Percentiles rank a stretch among this genome's conserved stretches.
phyloP scores from a whole-genome alignment of 192 early-diverging fungal genomes.

The Dimargaris xerosporica region DNA sequence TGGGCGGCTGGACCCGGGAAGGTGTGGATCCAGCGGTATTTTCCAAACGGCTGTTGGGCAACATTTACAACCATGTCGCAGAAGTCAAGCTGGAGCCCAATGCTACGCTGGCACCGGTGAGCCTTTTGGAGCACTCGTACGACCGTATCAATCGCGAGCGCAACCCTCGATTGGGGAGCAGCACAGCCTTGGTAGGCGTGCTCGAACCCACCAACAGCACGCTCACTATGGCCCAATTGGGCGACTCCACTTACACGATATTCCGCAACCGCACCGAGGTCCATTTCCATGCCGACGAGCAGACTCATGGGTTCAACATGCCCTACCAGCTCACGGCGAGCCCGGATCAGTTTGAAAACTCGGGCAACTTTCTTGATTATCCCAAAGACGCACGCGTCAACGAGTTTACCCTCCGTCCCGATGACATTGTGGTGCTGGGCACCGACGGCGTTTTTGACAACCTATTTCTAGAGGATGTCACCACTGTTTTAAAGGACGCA shows the following conservation, averaged over 20 bases:
- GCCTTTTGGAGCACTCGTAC: not conserved
- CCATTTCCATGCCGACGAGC: not conserved
- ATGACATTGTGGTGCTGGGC: not conserved
- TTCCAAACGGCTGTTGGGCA: not conserved
- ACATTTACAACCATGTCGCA: not conserved
- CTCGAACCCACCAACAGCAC: not conserved
- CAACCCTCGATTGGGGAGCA: not conserved
- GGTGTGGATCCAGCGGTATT: slow-evolving; percentile 8
- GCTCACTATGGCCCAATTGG: not conserved
- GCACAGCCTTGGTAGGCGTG: not conserved
- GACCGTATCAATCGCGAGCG: not conserved
- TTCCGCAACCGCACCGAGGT: not conserved
- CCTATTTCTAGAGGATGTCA: not conserved
- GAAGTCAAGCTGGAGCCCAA: too few species aligned
- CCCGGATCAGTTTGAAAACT: not conserved
- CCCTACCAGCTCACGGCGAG: slow-evolving; percentile 6
- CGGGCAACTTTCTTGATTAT: not conserved
- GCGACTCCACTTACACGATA: not conserved
- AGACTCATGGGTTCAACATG: slow-evolving; percentile 4
- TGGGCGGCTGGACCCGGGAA: slow-evolving; percentile 8
- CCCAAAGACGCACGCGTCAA: not conserved
- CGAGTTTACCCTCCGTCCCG: not conserved
- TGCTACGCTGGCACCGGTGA: not conserved
- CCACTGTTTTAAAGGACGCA: not conserved
- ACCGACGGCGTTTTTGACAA: slow-evolving; percentile 10